Base-by-base conservation (phyloP, 768 basidiomycete genomes). In the Russula griseocarnosa region DNA sequence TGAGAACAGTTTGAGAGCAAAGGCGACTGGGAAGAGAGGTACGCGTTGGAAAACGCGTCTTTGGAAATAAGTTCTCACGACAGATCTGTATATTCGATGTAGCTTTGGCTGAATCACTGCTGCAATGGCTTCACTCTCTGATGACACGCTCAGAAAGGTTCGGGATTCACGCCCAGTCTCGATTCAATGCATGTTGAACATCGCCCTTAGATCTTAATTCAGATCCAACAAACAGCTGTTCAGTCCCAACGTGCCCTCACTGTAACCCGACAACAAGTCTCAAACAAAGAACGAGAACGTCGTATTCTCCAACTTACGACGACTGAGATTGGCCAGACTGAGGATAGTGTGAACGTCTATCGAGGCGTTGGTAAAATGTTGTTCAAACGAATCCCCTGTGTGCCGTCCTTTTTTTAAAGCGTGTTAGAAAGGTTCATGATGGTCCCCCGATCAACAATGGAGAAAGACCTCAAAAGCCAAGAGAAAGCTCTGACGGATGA, bases 341-440 rank as follows among this genome's bases (percentile, higher is more conserved):
- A 85, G 67, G 83, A 83, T 30, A 81, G 88, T 64, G 86, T 90
- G 14, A 92, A 88, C 71, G 77, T 97, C 70, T 98, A 95, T 77
- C 94, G 90, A 71, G 95, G 95, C 53, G 91, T 98, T 51, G 95
- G 95, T 36, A 98, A 98, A 77, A 96, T 96, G 95, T 95, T 67
- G 26, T 20, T 7, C 55, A 59, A 6, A 16, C 16, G 5, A 65
- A 38, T 38, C 34, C 28, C 36, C 28, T 30, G n/a, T 10, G 16
- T 34, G 20, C 30, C 50, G 22, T 52, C 32, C 16, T 53, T 44
- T 46, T 46, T 59, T 28, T 68, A 47, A 13, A 36, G 52, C 51
- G 69, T 50, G 60, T 30, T 3, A 11, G 50, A 61, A 66, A 97
- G 94, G 92, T 98, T 98, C 74, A 83, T 98, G 83, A 83, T 86